phyloP scores from a whole-genome alignment of 495 filamentous ascomycete genomes.

The Halenospora varia region DNA sequence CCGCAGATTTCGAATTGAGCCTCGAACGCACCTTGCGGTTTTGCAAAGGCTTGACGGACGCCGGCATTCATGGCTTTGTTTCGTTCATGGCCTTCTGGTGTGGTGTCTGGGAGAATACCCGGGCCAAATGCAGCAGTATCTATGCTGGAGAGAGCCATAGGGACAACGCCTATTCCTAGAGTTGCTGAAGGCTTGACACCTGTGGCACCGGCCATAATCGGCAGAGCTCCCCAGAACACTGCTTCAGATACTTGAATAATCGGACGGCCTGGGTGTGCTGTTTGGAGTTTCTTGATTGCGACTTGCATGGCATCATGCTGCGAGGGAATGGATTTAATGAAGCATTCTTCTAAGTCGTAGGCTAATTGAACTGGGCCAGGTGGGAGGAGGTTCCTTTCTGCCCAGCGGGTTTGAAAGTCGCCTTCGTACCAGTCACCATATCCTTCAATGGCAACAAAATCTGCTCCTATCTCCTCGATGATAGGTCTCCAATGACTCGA shows the following conservation, averaged over 20 bases:
- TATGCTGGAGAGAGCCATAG: constrained; percentile 14
- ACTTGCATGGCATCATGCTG: constrained; percentile 13
- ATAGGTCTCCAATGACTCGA: neutral
- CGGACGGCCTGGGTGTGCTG: constrained; percentile 5
- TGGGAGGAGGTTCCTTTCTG: constrained; percentile 11
- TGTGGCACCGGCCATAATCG: constrained; percentile 16
- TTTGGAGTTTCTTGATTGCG: constrained; percentile 12
- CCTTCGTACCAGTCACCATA: constrained; percentile 27
- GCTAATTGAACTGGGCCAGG: constrained; percentile 5
- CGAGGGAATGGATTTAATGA: constrained; percentile 18
- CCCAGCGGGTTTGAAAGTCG: constrained; percentile 10
- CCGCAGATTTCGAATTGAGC: constrained; percentile 1
- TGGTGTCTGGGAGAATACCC: constrained; percentile 15
- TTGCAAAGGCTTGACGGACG: constrained; percentile 2
- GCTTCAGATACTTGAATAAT: constrained; percentile 23
- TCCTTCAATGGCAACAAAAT: constrained; percentile 28
- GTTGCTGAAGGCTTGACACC: neutral
- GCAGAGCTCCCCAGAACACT: constrained; percentile 20
- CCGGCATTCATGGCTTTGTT: constrained; percentile 15
- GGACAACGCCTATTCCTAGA: constrained; percentile 11
- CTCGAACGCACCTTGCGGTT: neutral
- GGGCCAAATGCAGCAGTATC: constrained; percentile 23
- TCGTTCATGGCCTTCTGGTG: constrained; percentile 4
- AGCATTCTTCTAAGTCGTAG: constrained; percentile 18
- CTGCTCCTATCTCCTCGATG: neutral